phyloP scores from a whole-genome alignment of 805 yeast species.

The Lachancea thermotolerans region DNA sequence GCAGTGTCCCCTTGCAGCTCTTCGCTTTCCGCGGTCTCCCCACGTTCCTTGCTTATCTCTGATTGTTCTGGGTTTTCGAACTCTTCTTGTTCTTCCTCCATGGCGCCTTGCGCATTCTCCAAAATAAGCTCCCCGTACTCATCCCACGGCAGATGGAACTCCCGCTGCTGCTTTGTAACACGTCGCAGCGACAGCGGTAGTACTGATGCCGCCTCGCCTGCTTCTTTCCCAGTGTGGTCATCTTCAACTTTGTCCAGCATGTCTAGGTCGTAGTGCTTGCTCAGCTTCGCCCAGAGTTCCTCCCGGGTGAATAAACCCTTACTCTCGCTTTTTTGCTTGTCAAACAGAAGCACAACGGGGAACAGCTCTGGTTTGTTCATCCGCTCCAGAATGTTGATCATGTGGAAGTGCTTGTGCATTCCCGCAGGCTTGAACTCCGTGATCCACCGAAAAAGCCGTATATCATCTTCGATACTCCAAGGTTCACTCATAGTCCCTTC shows the following conservation, averaged over 20 bases:
- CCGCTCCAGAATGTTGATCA: constrained; percentile 31
- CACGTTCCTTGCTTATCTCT: too few relatives aligned
- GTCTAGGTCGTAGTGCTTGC: constrained; percentile 46
- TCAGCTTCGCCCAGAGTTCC: constrained; percentile 55
- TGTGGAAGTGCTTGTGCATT: constrained; percentile 36
- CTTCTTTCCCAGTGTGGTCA: constrained; percentile 8
- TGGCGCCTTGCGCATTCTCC: constrained; percentile 29
- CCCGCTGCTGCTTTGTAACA: constrained; percentile 12
- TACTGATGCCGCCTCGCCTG: constrained; percentile 6
- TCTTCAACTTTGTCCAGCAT: constrained; percentile 52
- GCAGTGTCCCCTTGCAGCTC: too few relatives aligned
- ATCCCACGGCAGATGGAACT: constrained; percentile 39
- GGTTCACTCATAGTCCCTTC: constrained; percentile 11
- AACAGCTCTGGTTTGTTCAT: constrained; percentile 36
- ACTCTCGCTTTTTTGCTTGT: constrained; percentile 14
- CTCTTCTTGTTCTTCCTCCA: constrained; percentile 4
- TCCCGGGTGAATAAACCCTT: constrained; percentile 34
- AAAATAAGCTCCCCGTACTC: constrained; percentile 39
- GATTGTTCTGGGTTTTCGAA: too few relatives aligned
- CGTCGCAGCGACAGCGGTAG: constrained; percentile 2
- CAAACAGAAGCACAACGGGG: constrained; percentile 30
- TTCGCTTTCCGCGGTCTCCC: too few relatives aligned
- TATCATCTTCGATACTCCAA: constrained; percentile 62
- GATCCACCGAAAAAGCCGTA: constrained; percentile 50
- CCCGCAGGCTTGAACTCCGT: constrained; percentile 71